Percentiles rank a stretch among this genome's conserved stretches.
Evolutionary conservation across 2,329 filamentous ascomycete genomes (phyloP).

Genomic region (Bipolaris sorokiniana): DNA sequence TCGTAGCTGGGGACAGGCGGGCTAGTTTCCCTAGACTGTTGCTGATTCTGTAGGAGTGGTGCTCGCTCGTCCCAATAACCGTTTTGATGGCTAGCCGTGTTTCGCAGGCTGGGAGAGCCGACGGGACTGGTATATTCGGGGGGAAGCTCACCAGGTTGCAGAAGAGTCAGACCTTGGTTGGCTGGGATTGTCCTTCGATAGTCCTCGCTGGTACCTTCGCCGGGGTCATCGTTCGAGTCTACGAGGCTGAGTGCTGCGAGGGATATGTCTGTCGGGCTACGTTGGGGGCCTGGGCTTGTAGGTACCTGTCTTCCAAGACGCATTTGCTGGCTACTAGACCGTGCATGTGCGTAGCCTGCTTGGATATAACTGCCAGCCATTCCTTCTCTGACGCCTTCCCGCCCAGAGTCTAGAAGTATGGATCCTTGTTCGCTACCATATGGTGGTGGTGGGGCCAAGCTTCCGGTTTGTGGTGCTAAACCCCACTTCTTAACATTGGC

Average conservation of each 20-base stretch:
- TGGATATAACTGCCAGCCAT: slow-evolving; percentile 58
- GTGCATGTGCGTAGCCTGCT: slow-evolving; percentile 64
- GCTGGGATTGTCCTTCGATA: slow-evolving; percentile 29
- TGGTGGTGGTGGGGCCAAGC: slow-evolving; percentile 89
- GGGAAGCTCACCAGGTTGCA: slow-evolving; percentile 51
- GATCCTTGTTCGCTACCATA: slow-evolving; percentile 98
- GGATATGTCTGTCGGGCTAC: slow-evolving; percentile 95
- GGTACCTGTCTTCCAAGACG: slow-evolving; percentile 70
- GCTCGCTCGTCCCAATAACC: slow-evolving; percentile 59
- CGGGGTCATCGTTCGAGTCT: slow-evolving; percentile 68
- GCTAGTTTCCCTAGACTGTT: slow-evolving; percentile 28
- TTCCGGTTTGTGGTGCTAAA: slow-evolving; percentile 92
- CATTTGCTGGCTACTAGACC: slow-evolving; percentile 79
- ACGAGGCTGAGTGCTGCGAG: slow-evolving; percentile 82
- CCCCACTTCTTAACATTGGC: slow-evolving; percentile 99
- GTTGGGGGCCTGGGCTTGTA: slow-evolving; percentile 84
- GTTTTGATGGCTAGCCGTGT: slow-evolving; percentile 58
- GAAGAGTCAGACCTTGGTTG: slow-evolving; percentile 42
- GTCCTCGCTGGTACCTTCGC: slow-evolving; percentile 69
- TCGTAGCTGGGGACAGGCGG: slow-evolving; percentile 85
- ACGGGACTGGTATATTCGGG: slow-evolving; percentile 57
- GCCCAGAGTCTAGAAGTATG: slow-evolving; percentile 86
- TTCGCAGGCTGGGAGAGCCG: slow-evolving; percentile 54
- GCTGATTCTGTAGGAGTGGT: slow-evolving; percentile 45
- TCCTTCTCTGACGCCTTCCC: slow-evolving; percentile 60